phyloP scores from a whole-genome alignment of 495 filamentous ascomycete genomes.

The Penicillium argentinense region DNA sequence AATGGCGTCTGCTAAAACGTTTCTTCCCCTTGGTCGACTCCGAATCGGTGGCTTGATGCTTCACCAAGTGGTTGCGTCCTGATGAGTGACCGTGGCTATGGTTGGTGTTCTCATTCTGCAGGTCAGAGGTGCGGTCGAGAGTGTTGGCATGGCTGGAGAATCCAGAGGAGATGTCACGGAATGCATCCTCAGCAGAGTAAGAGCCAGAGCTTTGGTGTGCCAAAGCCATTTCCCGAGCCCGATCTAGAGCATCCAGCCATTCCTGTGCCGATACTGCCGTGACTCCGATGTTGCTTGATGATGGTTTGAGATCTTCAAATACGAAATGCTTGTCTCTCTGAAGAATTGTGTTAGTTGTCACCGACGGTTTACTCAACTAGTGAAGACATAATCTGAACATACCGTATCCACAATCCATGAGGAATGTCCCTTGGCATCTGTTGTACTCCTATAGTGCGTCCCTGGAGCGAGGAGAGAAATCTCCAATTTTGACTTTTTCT shows the following conservation, averaged over 20 bases:
- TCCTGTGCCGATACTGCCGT: constrained; percentile 64
- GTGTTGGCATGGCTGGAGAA: constrained; percentile 77
- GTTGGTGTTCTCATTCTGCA: constrained; percentile 29
- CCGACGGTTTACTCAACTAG: too few species aligned
- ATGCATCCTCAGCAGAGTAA: constrained; percentile 67
- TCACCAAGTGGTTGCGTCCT: constrained; percentile 48
- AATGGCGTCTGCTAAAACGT: constrained; percentile 86
- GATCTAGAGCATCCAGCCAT: constrained; percentile 83
- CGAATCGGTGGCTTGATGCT: constrained; percentile 45
- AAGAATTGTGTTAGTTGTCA: constrained; percentile 16
- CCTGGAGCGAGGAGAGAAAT: constrained; percentile 74
- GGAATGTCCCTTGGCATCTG: constrained; percentile 78
- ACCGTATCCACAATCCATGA: constrained; percentile 96
- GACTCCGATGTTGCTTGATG: constrained; percentile 45
- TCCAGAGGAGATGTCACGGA: constrained; percentile 69
- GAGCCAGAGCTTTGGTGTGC: constrained; percentile 65
- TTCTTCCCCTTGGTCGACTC: constrained; percentile 67
- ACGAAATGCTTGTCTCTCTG: constrained; percentile 88
- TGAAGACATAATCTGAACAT: constrained; percentile 42
- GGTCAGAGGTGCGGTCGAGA: constrained; percentile 55
- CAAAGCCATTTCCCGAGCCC: constrained; percentile 76
- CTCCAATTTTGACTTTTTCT: constrained; percentile 92
- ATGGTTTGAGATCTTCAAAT: constrained; percentile 85
- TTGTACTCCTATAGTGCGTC: constrained; percentile 72
- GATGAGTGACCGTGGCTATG: constrained; percentile 18